These are phyloP conservation scores for Jaapia argillacea DNA, from an alignment of 768 basidiomycete species.

Conservation along the genomic window DNA sequence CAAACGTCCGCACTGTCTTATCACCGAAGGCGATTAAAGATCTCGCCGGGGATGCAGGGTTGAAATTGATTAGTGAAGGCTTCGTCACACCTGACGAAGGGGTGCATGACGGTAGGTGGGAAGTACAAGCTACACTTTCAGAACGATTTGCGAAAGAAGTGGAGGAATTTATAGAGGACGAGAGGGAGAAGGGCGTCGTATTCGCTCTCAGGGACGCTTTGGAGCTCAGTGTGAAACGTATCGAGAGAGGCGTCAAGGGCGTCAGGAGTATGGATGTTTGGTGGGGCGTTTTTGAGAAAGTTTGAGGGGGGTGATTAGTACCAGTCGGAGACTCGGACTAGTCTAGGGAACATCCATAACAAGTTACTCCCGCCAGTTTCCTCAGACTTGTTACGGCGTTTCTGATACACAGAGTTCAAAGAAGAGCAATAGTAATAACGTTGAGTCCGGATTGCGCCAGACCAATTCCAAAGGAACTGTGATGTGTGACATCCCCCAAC, in stretches of 20 bases:
- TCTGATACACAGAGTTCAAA: too few species aligned
- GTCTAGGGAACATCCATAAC: too few species aligned
- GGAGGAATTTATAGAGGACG: constrained; percentile 16
- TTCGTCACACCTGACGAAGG: constrained; percentile 13
- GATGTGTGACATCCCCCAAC: too few species aligned
- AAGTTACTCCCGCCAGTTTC: too few species aligned
- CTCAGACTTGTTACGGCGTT: too few species aligned
- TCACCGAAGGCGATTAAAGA: constrained; percentile 21
- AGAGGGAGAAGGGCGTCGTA: constrained; percentile 21
- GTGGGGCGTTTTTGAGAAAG: too few species aligned
- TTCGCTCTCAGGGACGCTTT: constrained; percentile 22
- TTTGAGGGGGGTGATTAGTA: too few species aligned
- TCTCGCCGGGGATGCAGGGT: constrained; percentile 16
- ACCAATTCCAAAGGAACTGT: too few species aligned
- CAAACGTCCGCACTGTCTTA: constrained; percentile 27
- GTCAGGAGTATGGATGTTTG: constrained; percentile 13
- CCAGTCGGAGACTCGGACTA: too few species aligned
- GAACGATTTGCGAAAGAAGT: constrained; percentile 16
- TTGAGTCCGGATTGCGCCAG: too few species aligned
- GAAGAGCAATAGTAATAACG: too few species aligned
- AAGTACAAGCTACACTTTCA: constrained; percentile 15
- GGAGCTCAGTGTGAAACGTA: constrained; percentile 1
- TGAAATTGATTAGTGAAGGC: constrained; percentile 12
- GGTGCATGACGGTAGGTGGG: constrained; percentile 27
- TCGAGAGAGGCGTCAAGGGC: constrained; percentile 3